Evolutionary conservation across 305 asterid species (phyloP), one percentile per base, ranked within the genome.

Genomic region (Fraxinus sp.): DNA sequence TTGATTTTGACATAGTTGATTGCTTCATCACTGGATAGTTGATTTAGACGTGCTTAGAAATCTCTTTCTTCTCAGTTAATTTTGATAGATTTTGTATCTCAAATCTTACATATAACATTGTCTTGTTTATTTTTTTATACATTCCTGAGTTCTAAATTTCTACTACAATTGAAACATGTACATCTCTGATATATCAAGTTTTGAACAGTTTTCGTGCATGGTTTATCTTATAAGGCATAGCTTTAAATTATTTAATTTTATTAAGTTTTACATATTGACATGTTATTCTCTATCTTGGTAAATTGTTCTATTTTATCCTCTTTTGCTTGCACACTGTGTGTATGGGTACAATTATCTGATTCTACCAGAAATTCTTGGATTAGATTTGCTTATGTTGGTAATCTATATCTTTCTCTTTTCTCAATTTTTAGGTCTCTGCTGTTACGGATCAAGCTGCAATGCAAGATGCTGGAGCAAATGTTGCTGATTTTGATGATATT

Each of bases 401-500:
- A 43, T 74, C 33, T 75, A 66, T 70, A 76, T 59, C 73, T 11
- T 72, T 18, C 41, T 46, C 18, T 85, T 71, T 55, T 85, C 57
- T 80, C 70, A 55, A 33, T 72, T 39, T 88, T 71, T 79, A 93
- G 97, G 97, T 93, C 43, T 89, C 94, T 82, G 94, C 92, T 84
- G 86, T 90, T 80, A 89, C 95, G 4, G 93, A 93, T 84, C 96
- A 89, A 83, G 86, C 88, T 52, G 91, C 89, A 78, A 88, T 86
- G 88, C 94, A 87, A 87, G 93, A 89, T 79, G 88, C 86, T 75
- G 93, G 93, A 78, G 91, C 88, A 80, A 90, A 91, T 84, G 79
- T 89, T 83, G 95, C 89, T 83, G 97, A 91, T 85, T 87, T 92
- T 85, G 94, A 90, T 88, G 96, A 90, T 81, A 93, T 90, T 26